A percentile compares a stretch with the other conserved stretches of the same genome.
Evolutionary conservation across 108 stramenopile genomes (phyloP).

Genomic region (Fistulifera solaris): DNA sequence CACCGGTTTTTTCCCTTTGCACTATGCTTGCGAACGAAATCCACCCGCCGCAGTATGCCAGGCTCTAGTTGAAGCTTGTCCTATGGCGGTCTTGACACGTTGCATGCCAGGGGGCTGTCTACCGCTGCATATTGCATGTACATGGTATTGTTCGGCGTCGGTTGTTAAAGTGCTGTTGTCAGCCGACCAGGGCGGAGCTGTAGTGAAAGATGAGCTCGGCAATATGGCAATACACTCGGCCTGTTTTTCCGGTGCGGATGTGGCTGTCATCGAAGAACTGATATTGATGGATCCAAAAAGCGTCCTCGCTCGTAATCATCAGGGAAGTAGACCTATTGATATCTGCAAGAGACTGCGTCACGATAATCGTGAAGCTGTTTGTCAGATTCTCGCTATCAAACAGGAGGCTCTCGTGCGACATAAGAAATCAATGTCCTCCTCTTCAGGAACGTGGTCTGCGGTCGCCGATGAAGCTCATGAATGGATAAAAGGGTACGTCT

Average conservation of each 20-base stretch:
- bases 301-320: slow-evolving; percentile 56
- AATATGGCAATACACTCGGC: slow-evolving; percentile 79
- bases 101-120: slow-evolving; percentile 70
- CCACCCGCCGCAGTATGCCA: slow-evolving; percentile 59
- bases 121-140: slow-evolving; percentile 75
- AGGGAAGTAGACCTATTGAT: slow-evolving; percentile 66
- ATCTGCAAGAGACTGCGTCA: slow-evolving; percentile 63
- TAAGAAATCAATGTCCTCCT: no score
- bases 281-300: slow-evolving; percentile 56
- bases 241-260: slow-evolving; percentile 64
- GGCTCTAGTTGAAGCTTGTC: slow-evolving; percentile 47
- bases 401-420: no score
- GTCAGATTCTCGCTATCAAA: no score
- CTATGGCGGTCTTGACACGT: slow-evolving; percentile 33
- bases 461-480: no score
- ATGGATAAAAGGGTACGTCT: no score
- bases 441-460: no score
- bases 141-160: slow-evolving; percentile 57
- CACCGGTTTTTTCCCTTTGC: slow-evolving; percentile 58
- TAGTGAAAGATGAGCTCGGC: slow-evolving; percentile 55
- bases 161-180: slow-evolving; percentile 39
- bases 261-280: slow-evolving; percentile 38
- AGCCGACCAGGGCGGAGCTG: slow-evolving; percentile 44
- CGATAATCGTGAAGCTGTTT: slow-evolving; percentile 46
- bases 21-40: slow-evolving; percentile 67